phyloP scores from a whole-genome alignment of 768 basidiomycete species.

The Pleurotus tuoliensis region DNA sequence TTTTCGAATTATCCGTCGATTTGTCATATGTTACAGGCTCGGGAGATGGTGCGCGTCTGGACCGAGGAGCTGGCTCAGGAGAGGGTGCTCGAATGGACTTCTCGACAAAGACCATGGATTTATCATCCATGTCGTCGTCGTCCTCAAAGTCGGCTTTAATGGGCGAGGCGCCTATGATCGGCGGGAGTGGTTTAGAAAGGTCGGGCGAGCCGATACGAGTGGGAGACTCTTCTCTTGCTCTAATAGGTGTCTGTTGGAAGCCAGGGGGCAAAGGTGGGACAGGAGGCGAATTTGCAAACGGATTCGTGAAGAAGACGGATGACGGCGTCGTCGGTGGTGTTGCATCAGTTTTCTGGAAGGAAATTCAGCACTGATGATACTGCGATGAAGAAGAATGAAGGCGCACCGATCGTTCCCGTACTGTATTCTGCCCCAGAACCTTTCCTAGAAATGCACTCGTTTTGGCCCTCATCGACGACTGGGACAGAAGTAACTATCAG shows the following conservation, averaged over 20 bases:
- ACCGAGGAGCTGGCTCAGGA: constrained; percentile 7
- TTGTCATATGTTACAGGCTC: constrained; percentile 27
- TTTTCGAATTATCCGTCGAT: constrained; percentile 21
- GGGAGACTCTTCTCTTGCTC: constrained; percentile 49
- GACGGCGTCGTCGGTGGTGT: constrained; percentile 23
- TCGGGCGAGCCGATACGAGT: constrained; percentile 27
- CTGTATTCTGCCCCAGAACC: constrained; percentile 64
- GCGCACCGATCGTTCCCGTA: constrained; percentile 67
- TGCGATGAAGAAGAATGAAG: background rate
- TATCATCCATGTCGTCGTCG: constrained; percentile 38
- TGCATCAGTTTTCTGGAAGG: constrained; percentile 52
- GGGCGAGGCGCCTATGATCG: constrained; percentile 37
- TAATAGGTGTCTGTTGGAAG: constrained; percentile 31
- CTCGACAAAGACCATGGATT: constrained; percentile 57
- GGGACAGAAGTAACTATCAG: no score
- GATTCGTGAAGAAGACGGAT: constrained; percentile 35
- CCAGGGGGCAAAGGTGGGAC: constrained; percentile 50
- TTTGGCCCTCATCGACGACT: constrained; percentile 68
- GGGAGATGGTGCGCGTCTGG: constrained; percentile 11
- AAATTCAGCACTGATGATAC: constrained; percentile 11
- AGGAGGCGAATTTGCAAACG: constrained; percentile 43
- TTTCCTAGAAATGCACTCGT: constrained; percentile 80
- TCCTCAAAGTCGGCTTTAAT: constrained; percentile 29
- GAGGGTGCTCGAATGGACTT: constrained; percentile 35
- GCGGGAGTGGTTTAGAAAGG: constrained; percentile 62